Percentiles rank a stretch among this genome's conserved stretches.
These are phyloP conservation scores for Marvania coccoides DNA, from an alignment of 139 green algal genomes.

Conservation along the genomic window DNA sequence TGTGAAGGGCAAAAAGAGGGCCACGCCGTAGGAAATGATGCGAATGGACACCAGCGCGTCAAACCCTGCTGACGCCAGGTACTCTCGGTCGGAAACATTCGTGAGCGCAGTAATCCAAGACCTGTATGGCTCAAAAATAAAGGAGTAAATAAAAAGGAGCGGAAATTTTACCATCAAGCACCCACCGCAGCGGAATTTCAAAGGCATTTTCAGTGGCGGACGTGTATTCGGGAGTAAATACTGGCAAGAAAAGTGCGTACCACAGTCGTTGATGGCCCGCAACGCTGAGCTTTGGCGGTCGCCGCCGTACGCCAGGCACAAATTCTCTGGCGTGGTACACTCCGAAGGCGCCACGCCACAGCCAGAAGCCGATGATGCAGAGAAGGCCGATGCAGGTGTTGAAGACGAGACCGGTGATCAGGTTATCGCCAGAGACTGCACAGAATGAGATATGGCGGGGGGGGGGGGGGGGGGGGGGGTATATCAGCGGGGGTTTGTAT, in stretches of 20 bases:
- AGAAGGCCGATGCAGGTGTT: conserved; percentile 10
- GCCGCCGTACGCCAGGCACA: neutral
- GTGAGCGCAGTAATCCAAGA: conserved; percentile 24
- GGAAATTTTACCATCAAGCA: no score
- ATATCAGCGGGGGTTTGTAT: no score
- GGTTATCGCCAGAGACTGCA: conserved; percentile 1
- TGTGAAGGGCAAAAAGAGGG: conserved; percentile 1
- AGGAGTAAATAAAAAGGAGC: no score
- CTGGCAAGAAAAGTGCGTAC: neutral
- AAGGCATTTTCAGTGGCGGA: neutral
- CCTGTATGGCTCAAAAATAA: no score
- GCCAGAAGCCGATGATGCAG: conserved; percentile 14
- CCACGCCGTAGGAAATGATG: conserved; percentile 11
- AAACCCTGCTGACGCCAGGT: conserved; percentile 28
- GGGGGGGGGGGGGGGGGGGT: no score
- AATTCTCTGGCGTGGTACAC: neutral
- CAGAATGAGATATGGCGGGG: no score
- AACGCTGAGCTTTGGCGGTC: conserved; percentile 7
- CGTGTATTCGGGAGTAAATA: neutral
- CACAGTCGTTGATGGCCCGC: neutral
- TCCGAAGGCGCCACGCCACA: conserved; percentile 16
- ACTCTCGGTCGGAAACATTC: conserved; percentile 13
- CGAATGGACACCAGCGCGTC: conserved; percentile 35
- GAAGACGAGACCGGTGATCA: conserved; percentile 5
- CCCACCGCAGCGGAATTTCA: neutral